Evolutionary conservation across 2,329 filamentous ascomycete genomes (phyloP), one percentile per base, ranked within the genome.

Genomic region (Ramularia collo-cygni): DNA sequence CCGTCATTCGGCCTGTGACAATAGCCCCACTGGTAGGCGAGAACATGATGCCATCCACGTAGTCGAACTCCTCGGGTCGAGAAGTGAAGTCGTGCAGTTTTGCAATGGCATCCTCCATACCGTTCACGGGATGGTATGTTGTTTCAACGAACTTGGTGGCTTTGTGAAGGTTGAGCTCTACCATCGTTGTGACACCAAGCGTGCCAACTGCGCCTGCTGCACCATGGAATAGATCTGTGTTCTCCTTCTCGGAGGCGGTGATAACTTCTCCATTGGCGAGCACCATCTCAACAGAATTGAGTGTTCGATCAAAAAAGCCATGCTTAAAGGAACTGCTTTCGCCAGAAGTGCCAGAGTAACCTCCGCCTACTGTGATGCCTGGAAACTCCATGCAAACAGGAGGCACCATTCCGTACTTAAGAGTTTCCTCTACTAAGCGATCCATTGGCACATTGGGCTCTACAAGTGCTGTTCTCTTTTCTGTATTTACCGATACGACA

Each of bases 361-460:
- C 79, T 26, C 81, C 81, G 16, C 80, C 81, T 4, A 75, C 76
- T 2, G 81, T 85, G 56, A 84, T 85, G n/a, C 77, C 79, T 2
- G 78, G 79, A 42, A 84, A 83, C 55, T 84, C 80, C 74, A 81
- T 81, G 4, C 83, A 79, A 0, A 85, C 77, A 0, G 76, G 74
- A 1, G 81, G 79, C 2, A 83, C 65, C 1, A 83, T 64, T 1
- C 70, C 71, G 38, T 74, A 61, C 14, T 64, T 60, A n/a, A 79
- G 52, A 1, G 78, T 76, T 3, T 72, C 74, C 38, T 71, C 69
- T 9, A 82, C 72, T 6, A 85, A 70, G 1, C 60, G 59, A 48
- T 83, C 79, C 78, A 85, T 83, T 1, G 78, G 66, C 5, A 84
- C 81, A 51, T 83, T 84, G 3, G 81, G 80, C 60, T 85, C 79